A percentile compares a stretch with the other conserved stretches of the same genome.
Conservation (phyloP, 2,329 filamentous ascomycete genomes). For the Penicillium sp. region DNA sequence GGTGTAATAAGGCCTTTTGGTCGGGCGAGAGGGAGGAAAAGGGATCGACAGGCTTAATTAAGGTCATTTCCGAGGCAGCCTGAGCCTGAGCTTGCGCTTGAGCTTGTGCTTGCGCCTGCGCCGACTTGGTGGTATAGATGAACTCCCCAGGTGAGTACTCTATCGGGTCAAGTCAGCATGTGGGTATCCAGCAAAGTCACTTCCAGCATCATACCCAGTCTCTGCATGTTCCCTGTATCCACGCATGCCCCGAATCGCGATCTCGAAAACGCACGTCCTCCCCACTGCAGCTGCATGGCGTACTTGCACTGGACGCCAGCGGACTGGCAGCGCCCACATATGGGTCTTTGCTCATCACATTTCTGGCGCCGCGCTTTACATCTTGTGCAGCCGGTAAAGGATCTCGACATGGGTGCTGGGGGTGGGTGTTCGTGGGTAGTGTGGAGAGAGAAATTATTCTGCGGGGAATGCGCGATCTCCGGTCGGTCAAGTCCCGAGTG, state of each 20-base stretch:
- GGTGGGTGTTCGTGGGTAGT: slow-evolving; percentile 14
- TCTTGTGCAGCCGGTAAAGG: slow-evolving; percentile 52
- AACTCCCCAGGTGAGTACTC: slow-evolving; percentile 50
- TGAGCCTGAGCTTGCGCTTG: slow-evolving; percentile 4
- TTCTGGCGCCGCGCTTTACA: slow-evolving; percentile 54
- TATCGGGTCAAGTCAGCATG: slow-evolving; percentile 17
- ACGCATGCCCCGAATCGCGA: slow-evolving; percentile 47
- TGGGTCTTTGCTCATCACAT: slow-evolving; percentile 52
- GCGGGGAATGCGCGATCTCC: slow-evolving; percentile 31
- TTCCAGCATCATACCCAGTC: slow-evolving; percentile 38
- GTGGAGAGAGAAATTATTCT: slow-evolving; percentile 27
- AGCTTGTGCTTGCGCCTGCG: slow-evolving; percentile 18
- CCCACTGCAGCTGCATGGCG: slow-evolving; percentile 52
- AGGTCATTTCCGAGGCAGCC: slow-evolving; percentile 29
- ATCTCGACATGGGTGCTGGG: slow-evolving; percentile 45
- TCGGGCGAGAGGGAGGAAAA: slow-evolving; percentile 45
- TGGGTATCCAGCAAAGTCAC: background rate
- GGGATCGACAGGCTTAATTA: slow-evolving; percentile 43
- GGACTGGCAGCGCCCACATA: slow-evolving; percentile 48
- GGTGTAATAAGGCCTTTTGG: slow-evolving; percentile 48
- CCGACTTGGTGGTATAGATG: slow-evolving; percentile 45
- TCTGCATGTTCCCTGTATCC: slow-evolving; percentile 44
- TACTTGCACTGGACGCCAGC: slow-evolving; percentile 49
- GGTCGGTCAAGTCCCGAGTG: slow-evolving; percentile 21
- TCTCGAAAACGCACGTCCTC: slow-evolving; percentile 50